Evolutionary conservation across 441 rosid species (phyloP).

Genomic region (Mallotus japonicus): DNA sequence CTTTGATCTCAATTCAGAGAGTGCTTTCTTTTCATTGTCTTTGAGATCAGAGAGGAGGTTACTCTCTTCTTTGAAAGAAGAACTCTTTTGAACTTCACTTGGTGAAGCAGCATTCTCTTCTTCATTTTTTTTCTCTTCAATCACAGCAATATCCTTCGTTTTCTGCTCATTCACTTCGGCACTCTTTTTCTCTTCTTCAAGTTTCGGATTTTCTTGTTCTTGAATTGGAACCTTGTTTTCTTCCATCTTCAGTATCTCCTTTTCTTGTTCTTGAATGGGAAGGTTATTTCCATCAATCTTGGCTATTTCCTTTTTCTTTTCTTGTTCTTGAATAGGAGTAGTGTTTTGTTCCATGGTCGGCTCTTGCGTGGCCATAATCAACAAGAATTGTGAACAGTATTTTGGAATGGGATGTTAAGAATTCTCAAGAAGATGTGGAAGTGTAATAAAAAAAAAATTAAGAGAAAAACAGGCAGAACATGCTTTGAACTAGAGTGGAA

Average conservation of each 20-base stretch:
- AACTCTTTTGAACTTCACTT: conserved; percentile 24
- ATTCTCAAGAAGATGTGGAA: background rate
- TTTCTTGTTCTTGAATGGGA: background rate
- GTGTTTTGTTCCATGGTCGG: conserved; percentile 11
- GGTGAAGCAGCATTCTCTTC: conserved; percentile 16
- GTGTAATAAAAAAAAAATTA: background rate
- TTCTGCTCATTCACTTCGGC: background rate
- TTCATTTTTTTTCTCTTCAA: conserved; percentile 13
- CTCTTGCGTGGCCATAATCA: conserved; percentile 15
- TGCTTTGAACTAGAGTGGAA: conserved; percentile 14
- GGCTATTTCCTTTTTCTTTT: background rate
- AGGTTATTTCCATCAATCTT: background rate
- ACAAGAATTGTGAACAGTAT: too few species aligned
- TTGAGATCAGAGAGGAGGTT: conserved; percentile 35
- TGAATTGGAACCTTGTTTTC: background rate
- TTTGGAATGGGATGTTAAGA: background rate
- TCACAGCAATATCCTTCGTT: conserved; percentile 2
- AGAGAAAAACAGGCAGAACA: background rate
- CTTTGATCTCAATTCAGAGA: conserved; percentile 39
- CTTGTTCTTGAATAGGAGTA: background rate
- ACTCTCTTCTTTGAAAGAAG: conserved; percentile 39
- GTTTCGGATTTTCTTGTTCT: background rate
- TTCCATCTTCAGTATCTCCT: background rate
- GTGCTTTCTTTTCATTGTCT: conserved; percentile 45
- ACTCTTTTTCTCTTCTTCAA: background rate